Percentiles rank a stretch among this genome's conserved stretches.
These are phyloP conservation scores for Gossypioides kirkii DNA, from an alignment of 345 rosid species.

Conservation along the genomic window DNA sequence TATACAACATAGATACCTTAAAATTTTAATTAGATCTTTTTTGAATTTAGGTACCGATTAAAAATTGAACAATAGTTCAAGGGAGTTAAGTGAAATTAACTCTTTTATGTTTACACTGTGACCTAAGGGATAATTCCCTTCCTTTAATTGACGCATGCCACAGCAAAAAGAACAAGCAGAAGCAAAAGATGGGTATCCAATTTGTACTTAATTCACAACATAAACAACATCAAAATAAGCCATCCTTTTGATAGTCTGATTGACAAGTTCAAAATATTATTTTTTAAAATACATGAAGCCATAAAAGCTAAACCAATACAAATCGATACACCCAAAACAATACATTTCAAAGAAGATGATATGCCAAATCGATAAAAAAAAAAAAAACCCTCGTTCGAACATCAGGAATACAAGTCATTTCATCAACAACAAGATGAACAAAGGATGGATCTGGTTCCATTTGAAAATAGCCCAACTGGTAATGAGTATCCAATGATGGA, in stretches of 20 bases:
- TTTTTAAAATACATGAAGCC: neutral
- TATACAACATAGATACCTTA: neutral
- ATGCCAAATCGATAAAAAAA: too few species aligned
- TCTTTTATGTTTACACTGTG: neutral
- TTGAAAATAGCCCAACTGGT: too few species aligned
- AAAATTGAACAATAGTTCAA: neutral
- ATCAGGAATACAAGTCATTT: too few species aligned
- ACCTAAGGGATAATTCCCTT: neutral
- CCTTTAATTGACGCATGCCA: neutral
- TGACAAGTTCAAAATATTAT: neutral
- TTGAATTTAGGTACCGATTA: neutral
- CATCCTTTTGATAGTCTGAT: neutral
- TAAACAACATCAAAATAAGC: neutral
- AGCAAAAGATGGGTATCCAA: neutral
- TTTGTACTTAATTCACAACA: neutral
- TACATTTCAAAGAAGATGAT: too few species aligned
- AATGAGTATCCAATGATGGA: constrained; percentile 11
- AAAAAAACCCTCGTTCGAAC: too few species aligned
- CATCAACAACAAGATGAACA: neutral
- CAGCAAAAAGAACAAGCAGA: neutral
- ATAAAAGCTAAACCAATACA: neutral
- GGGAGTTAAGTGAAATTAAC: neutral
- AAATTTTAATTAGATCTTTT: neutral
- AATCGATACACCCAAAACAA: too few species aligned
- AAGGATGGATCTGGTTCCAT: too few species aligned